phyloP scores from a whole-genome alignment of 768 basidiomycete species.

The Termitomyces sp. region DNA sequence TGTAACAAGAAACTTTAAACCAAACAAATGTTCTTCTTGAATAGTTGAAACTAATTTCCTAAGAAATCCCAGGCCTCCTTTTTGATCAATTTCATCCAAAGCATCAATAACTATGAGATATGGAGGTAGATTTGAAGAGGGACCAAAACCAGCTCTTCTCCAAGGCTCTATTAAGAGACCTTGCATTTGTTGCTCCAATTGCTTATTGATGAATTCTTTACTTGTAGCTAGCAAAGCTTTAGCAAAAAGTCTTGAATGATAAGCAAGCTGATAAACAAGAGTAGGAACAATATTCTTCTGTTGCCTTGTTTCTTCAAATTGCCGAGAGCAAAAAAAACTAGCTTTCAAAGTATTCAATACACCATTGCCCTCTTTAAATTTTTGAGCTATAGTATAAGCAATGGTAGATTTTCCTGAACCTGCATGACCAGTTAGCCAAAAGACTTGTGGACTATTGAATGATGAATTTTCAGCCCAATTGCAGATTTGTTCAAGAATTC shows the following conservation, averaged over 20 bases:
- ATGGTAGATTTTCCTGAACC: conserved; percentile 14
- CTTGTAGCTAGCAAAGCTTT: background rate
- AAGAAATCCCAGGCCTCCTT: too few species aligned
- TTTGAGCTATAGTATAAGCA: conserved; percentile 3
- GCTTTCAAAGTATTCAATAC: conserved; percentile 14
- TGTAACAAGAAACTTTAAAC: too few species aligned
- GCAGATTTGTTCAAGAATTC: conserved; percentile 14
- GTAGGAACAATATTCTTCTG: conserved; percentile 16
- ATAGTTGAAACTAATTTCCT: too few species aligned
- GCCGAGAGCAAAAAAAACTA: conserved; percentile 22
- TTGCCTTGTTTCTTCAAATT: background rate
- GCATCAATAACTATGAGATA: too few species aligned
- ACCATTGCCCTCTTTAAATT: conserved; percentile 9
- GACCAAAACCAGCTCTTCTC: background rate
- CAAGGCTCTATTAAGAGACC: background rate
- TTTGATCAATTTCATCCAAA: too few species aligned
- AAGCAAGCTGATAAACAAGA: conserved; percentile 3
- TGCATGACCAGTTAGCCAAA: background rate
- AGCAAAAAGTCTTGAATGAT: background rate
- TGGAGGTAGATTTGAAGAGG: background rate
- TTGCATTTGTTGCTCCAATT: background rate
- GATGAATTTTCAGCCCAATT: conserved; percentile 19
- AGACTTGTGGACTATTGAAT: conserved; percentile 6
- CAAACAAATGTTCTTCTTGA: too few species aligned
- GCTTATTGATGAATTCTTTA: background rate